Evolutionary conservation across 2,329 filamentous ascomycete genomes (phyloP).

Genomic region (Byssoonygena ceratinophila): DNA sequence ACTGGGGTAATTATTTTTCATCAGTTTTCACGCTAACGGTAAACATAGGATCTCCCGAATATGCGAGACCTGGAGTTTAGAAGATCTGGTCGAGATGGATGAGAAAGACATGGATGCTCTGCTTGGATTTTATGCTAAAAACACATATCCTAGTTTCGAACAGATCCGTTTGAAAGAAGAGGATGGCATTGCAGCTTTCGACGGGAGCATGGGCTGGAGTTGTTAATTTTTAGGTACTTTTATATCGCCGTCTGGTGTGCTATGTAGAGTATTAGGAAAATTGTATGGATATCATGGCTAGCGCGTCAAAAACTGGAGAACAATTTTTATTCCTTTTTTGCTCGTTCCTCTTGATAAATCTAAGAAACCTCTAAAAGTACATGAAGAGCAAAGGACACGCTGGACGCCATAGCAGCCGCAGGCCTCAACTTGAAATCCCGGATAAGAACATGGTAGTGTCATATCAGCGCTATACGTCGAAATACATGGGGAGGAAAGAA

Average conservation of each 20-base stretch:
- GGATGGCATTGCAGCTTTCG: constrained; percentile 16
- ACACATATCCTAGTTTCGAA: constrained; percentile 19
- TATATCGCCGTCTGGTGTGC: not conserved
- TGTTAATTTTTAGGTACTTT: constrained; percentile 6
- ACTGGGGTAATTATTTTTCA: not conserved
- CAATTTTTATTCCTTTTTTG: not conserved
- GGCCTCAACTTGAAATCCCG: constrained; percentile 6
- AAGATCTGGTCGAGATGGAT: constrained; percentile 65
- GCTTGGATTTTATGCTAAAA: constrained; percentile 51
- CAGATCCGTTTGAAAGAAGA: constrained; percentile 16
- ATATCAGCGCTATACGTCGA: constrained; percentile 3
- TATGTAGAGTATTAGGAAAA: not conserved
- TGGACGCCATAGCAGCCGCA: constrained; percentile 6
- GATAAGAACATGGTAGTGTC: not conserved
- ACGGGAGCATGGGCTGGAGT: constrained; percentile 23
- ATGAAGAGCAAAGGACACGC: constrained; percentile 2
- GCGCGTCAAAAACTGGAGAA: not conserved
- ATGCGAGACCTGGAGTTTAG: constrained; percentile 67
- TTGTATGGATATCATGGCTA: not conserved
- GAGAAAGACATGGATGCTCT: constrained; percentile 69
- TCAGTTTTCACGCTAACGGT: not conserved
- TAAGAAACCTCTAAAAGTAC: constrained; percentile 11
- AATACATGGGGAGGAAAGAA: not conserved
- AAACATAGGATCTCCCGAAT: constrained; percentile 67
- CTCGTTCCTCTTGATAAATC: constrained; percentile 1